Percentiles rank a stretch among this genome's conserved stretches.
Conservation (phyloP, 148 eudicot genomes). For the Agrostemma githago region DNA sequence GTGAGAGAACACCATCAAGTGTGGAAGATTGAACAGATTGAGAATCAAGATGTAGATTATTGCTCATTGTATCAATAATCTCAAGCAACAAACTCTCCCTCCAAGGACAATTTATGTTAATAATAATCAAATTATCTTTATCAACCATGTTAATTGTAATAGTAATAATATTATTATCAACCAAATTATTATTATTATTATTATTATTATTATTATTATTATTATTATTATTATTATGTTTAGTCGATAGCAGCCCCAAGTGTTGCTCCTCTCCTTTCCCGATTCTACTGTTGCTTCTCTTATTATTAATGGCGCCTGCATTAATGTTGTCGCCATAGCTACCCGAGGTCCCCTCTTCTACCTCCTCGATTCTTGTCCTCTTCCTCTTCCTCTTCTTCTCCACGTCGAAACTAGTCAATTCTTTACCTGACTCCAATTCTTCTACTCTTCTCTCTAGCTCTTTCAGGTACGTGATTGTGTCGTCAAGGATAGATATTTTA, state of each 20-base stretch:
- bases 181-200: slow-evolving; percentile 20
- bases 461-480: slow-evolving; percentile 52
- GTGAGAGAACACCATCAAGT: slow-evolving; percentile 43
- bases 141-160: slow-evolving; percentile 35
- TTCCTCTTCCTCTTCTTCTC: slow-evolving; percentile 32
- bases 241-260: background rate
- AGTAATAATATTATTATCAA: slow-evolving; percentile 29
- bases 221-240: slow-evolving; percentile 24
- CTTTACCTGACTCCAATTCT: slow-evolving; percentile 42
- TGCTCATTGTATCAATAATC: slow-evolving; percentile 48
- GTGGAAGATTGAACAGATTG: slow-evolving; percentile 57
- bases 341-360: slow-evolving; percentile 46
- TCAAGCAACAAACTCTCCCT: slow-evolving; percentile 48
- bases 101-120: slow-evolving; percentile 55
- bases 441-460: slow-evolving; percentile 56
- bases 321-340: slow-evolving; percentile 32
- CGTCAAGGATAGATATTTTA: slow-evolving; percentile 65
- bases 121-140: slow-evolving; percentile 40
- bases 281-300: slow-evolving; percentile 36
- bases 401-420: slow-evolving; percentile 21
- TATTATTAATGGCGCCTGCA: slow-evolving; percentile 21
- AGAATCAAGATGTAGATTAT: slow-evolving; percentile 43
- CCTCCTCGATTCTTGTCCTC: slow-evolving; percentile 8
- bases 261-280: slow-evolving; percentile 19
- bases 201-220: slow-evolving; percentile 18